Percentiles rank a stretch among this genome's conserved stretches.
Evolutionary conservation across 1,139 yeast species (phyloP).

Genomic region (Sugiyamaella novakii): DNA sequence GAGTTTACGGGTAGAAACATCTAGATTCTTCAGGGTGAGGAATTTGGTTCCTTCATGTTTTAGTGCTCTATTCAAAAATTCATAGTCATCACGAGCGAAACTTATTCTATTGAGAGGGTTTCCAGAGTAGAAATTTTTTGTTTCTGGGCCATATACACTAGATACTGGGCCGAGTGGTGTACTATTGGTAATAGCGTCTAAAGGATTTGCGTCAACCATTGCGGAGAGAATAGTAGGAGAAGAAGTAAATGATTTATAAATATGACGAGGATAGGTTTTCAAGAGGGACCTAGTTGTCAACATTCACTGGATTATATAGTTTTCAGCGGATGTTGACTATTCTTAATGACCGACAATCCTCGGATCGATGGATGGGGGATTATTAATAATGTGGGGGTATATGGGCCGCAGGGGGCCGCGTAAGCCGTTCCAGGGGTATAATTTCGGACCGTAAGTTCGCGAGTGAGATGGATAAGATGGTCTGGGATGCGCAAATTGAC

Average conservation of each 20-base stretch:
- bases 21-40: constrained; percentile 50
- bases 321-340: too few relatives aligned
- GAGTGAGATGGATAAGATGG: too few relatives aligned
- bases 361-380: too few relatives aligned
- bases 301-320: too few relatives aligned
- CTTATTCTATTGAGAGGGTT: constrained; percentile 67
- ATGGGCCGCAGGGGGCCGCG: not conserved
- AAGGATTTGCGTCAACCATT: constrained; percentile 2
- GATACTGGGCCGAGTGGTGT: constrained; percentile 27
- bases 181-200: not conserved
- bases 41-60: constrained; percentile 57
- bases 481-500: too few relatives aligned
- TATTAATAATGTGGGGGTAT: not conserved
- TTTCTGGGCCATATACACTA: constrained; percentile 28
- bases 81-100: constrained; percentile 67
- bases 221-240: too few relatives aligned
- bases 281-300: not conserved
- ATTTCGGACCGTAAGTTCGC: too few relatives aligned
- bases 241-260: not conserved
- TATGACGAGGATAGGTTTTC: not conserved
- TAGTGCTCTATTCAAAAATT: constrained; percentile 59
- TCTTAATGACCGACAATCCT: too few relatives aligned
- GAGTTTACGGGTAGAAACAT: constrained; percentile 23
- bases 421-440: too few relatives aligned
- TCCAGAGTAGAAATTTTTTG: constrained; percentile 26